Percentiles rank a stretch among this genome's conserved stretches.
Evolutionary conservation across 2,329 filamentous ascomycete species (phyloP).

Genomic region (Niveomyces coronatus): DNA sequence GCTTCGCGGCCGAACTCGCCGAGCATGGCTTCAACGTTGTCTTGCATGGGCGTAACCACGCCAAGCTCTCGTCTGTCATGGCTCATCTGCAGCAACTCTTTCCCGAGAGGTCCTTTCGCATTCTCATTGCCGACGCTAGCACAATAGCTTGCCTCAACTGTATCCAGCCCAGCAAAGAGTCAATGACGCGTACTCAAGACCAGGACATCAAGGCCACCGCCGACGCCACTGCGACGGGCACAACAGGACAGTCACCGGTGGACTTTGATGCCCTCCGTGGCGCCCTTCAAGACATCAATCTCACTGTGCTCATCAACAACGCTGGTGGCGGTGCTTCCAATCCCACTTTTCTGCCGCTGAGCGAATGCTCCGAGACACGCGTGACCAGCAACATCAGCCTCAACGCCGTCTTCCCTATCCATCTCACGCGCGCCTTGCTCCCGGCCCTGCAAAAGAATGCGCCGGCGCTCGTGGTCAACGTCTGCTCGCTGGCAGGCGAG

Average conservation of each 20-base stretch:
- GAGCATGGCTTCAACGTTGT: constrained; percentile 25
- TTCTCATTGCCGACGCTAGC: constrained; percentile 20
- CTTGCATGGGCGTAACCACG: constrained; percentile 21
- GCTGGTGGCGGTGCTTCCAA: constrained; percentile 21
- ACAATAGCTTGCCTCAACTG: constrained; percentile 8
- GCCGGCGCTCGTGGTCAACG: constrained; percentile 39
- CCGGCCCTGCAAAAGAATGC: constrained; percentile 29
- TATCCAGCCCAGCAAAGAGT: constrained; percentile 1
- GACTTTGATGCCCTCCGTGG: constrained; percentile 6
- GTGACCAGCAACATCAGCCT: constrained; percentile 31
- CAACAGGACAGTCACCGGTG: too few species aligned
- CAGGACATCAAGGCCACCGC: background rate
- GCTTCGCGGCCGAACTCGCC: constrained; percentile 22
- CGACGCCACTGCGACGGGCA: background rate
- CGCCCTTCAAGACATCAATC: constrained; percentile 11
- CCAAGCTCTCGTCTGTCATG: constrained; percentile 19
- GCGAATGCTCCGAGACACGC: constrained; percentile 23
- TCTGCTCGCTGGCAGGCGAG: constrained; percentile 34
- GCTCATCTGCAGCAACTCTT: constrained; percentile 14
- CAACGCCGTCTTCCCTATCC: constrained; percentile 39
- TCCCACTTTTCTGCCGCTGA: constrained; percentile 25
- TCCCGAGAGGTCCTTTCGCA: constrained; percentile 18
- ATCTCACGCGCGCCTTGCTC: constrained; percentile 33
- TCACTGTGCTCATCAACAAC: constrained; percentile 16
- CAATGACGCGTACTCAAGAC: constrained; percentile 1